A percentile compares a stretch with the other conserved stretches of the same genome.
Conservation (phyloP, 2,329 filamentous ascomycete genomes). For the Penicillium decumbens region DNA sequence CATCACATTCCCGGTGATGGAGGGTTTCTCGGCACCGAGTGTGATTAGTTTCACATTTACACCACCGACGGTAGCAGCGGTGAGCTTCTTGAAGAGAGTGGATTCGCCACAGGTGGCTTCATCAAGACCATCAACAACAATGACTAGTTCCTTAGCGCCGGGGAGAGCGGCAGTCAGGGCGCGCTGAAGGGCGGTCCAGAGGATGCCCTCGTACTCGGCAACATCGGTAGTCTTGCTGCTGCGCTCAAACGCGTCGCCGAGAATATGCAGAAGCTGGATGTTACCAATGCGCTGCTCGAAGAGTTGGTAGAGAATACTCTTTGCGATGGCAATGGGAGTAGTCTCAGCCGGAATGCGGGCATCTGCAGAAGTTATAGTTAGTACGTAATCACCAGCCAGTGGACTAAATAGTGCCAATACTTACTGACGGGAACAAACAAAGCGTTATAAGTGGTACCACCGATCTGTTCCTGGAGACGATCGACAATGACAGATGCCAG, state of each 20-base stretch:
- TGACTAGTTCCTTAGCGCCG: conserved; percentile 34
- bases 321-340: conserved; percentile 31
- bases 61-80: conserved; percentile 18
- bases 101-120: conserved; percentile 32
- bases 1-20: conserved; percentile 7
- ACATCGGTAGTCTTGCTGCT: conserved; percentile 21
- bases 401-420: too few relatives aligned
- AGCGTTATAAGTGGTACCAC: conserved; percentile 32
- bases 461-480: conserved; percentile 37
- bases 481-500: conserved; percentile 40
- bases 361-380: conserved; percentile 3
- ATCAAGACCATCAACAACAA: conserved; percentile 40
- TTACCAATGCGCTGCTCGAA: conserved; percentile 40
- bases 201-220: conserved; percentile 32
- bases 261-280: conserved; percentile 34
- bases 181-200: conserved; percentile 34
- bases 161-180: conserved; percentile 27
- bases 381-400: too few relatives aligned
- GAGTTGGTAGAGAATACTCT: conserved; percentile 36
- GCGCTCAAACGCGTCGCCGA: conserved; percentile 30
- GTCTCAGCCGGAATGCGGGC: conserved; percentile 31
- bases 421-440: conserved; percentile 35
- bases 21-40: conserved; percentile 25
- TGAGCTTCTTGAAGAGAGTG: conserved; percentile 28
- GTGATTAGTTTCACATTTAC: conserved; percentile 30